Base-by-base conservation (phyloP, 192 early-diverging fungal species). In the Umbelopsis sp. region DNA sequence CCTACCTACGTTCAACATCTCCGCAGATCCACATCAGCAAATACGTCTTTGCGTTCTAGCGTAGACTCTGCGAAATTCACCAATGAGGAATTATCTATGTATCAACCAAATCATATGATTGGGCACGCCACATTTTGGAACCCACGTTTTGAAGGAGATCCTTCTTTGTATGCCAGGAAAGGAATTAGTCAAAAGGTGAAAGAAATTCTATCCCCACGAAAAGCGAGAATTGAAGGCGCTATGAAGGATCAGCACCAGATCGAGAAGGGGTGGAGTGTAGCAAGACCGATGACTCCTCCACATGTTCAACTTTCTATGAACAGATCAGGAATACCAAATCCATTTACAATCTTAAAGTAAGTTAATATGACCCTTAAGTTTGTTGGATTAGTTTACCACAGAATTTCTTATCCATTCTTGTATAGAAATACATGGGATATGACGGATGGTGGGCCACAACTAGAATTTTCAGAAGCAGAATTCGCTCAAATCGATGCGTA, bases 401-500 rank as follows among this genome's bases (percentile, higher is more conserved):
- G n/a, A n/a, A n/a, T n/a, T 41, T 41, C 38, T 41, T 0, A 41
- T 41, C 38, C 38, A 41, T 5, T 41, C 38, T 41, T 41, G 38
- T 41, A 11, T 41, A 75, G 11, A 44, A 69, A 38, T 36, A 65
- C 16, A 50, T 59, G 52, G 41, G 45, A 68, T 24, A 53, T 41
- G 25, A 32, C 50, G 22, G 51, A 36, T 16, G 47, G 31, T 38
- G 38, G 34, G 2, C 3, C 54, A 56, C 26, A 8, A 21, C 22
- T 73, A 24, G n/a, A 73, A 4, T 44, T 70, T 24, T 44, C 32
- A 14, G 62, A 76, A 8, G 26, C 43, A 43, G 74, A 80, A n/a
- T 92, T 90, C 82, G 69, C 67, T 31, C 86, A 89, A 68, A 82
- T 92, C 6, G 90, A 92, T 73, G 82, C 83, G 17, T 88, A 91